Conservation (phyloP, 1,139 yeast species). For the Kodamaea arcana region DNA sequence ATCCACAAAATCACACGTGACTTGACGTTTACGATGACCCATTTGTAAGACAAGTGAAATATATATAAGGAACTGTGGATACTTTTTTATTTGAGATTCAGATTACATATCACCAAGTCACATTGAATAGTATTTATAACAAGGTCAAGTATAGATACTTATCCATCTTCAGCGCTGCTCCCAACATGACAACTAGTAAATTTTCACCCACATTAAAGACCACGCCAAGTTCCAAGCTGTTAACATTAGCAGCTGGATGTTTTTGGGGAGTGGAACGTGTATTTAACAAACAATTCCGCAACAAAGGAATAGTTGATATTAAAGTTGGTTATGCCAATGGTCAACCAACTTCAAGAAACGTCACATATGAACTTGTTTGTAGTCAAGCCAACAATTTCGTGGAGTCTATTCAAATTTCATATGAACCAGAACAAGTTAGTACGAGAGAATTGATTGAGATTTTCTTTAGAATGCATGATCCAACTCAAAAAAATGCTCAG, state of each 20-base stretch:
- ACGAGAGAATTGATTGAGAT: slow-evolving; percentile 69
- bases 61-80: not conserved
- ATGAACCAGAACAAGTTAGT: slow-evolving; percentile 61
- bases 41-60: not conserved
- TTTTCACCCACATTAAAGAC: slow-evolving; percentile 28
- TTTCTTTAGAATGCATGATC: slow-evolving; percentile 90
- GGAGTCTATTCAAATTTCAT: slow-evolving; percentile 79
- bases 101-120: too few species aligned
- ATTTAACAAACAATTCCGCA: slow-evolving; percentile 60
- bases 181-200: slow-evolving; percentile 15
- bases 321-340: slow-evolving; percentile 95
- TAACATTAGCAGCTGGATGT: slow-evolving; percentile 79
- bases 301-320: slow-evolving; percentile 65
- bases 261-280: slow-evolving; percentile 96
- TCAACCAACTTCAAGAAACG: slow-evolving; percentile 35
- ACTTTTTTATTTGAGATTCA: too few species aligned
- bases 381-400: slow-evolving; percentile 66
- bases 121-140: too few species aligned
- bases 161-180: too few species aligned
- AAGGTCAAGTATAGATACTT: too few species aligned
- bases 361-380: slow-evolving; percentile 78
- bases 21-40: not conserved
- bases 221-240: slow-evolving; percentile 40
- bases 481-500: slow-evolving; percentile 57
- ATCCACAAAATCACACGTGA: not conserved